Evolutionary conservation across 148 eudicot species (phyloP).

Genomic region (Diospyros kaki): DNA sequence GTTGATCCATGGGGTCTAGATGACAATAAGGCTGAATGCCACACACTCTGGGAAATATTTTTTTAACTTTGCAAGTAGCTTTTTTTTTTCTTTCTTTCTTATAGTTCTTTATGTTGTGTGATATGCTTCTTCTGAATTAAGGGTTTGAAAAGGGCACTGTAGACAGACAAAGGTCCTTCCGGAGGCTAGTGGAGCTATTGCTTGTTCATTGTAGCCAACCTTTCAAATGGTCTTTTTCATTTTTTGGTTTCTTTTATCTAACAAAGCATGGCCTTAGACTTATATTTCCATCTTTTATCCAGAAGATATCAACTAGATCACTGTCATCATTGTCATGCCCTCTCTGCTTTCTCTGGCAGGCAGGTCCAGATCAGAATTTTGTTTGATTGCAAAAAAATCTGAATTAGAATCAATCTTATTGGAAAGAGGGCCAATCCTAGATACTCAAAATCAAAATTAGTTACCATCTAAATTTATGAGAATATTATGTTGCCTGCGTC

Average conservation of each 20-base stretch:
- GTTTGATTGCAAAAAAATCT: slow-evolving; percentile 12
- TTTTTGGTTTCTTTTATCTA: slow-evolving; percentile 4
- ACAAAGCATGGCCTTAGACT: slow-evolving; percentile 24
- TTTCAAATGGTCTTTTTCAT: not conserved
- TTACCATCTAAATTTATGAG: no score
- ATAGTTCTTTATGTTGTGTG: not conserved
- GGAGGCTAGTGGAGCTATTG: slow-evolving; percentile 10
- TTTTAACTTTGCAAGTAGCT: no score
- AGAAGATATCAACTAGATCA: slow-evolving; percentile 12
- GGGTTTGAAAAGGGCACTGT: not conserved
- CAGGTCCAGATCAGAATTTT: slow-evolving; percentile 16
- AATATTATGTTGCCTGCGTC: no score
- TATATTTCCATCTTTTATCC: slow-evolving; percentile 19
- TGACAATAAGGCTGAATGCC: no score
- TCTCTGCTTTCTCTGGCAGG: slow-evolving; percentile 2
- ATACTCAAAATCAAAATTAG: no score
- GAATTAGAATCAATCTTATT: not conserved
- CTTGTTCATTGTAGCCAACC: slow-evolving; percentile 11
- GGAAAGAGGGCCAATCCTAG: not conserved
- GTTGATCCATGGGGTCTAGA: no score
- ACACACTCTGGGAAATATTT: no score
- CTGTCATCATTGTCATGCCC: slow-evolving; percentile 14
- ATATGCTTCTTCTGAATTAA: not conserved
- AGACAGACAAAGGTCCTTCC: not conserved
- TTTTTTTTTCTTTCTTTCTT: no score